Base-by-base conservation (phyloP, 371 early-diverging fungal species). In the Mortierella sp. region DNA sequence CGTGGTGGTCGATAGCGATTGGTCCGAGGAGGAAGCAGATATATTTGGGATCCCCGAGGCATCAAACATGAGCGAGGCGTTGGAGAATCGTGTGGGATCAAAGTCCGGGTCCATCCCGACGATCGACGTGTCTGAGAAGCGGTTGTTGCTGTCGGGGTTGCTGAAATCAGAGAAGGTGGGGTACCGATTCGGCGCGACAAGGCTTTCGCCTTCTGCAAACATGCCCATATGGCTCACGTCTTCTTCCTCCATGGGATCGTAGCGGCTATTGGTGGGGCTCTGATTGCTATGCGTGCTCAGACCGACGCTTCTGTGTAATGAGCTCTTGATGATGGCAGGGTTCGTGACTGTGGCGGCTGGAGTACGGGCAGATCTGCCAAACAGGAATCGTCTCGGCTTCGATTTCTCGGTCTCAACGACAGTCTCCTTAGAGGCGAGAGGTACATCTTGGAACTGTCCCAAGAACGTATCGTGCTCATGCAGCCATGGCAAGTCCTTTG, bases 401-500 rank as follows among this genome's bases (percentile, higher is more conserved):
- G 63, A 21, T 24, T 75, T 76, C 7, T 68, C 79, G 18, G 71
- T 77, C 35, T 74, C 16, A 3, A 18, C 35, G 8, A 79, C 48
- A 14, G 76, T 71, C n/a, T 79, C 80, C 0, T 80, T 80, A 5
- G 80, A 80, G 14, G 49, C 44, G 16, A 83, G 77, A 4, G 83
- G 80, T 38, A 83, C 80, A 70, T 83, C 77, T 72, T 83, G 83
- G 71, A 83, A 83, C 51, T 79, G 83, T 16, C 83, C 80, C 68
- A 83, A 7, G 41, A 80, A 83, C 38, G 51, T 77, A n/a, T 83
- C 83, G 18, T 80, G 80, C 49, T 83, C 80, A 1, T 35, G 35
- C 21, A 83, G 65, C 32, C 77, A 75, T 0, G 71, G 74, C 41
- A 75, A 75, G 41, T 77, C 75, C 74, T 83, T 83, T 29, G 80